Conservation (phyloP, 352 stramenopile species). For the Blastocystis sp. region DNA sequence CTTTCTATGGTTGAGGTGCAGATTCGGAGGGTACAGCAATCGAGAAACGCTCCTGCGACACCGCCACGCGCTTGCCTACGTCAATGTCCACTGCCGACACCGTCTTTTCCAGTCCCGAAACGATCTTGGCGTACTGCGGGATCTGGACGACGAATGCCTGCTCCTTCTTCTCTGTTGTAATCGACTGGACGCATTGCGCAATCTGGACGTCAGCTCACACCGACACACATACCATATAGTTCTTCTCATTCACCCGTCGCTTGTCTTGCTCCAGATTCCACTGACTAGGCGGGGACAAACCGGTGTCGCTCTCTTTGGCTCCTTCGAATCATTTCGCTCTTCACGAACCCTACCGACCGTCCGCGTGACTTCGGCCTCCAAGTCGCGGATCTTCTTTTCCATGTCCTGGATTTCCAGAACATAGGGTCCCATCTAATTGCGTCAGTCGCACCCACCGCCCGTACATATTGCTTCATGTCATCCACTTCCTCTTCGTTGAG, state of each 20-base stretch:
- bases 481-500: slow-evolving; percentile 17
- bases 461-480: slow-evolving; percentile 56
- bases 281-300: slow-evolving; percentile 86
- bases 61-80: slow-evolving; percentile 94
- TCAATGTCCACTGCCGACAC: slow-evolving; percentile 97
- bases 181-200: slow-evolving; percentile 86
- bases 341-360: slow-evolving; percentile 64
- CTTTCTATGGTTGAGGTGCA: slow-evolving; percentile 66
- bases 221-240: slow-evolving; percentile 34
- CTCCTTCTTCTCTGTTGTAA: slow-evolving; percentile 77
- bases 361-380: slow-evolving; percentile 79
- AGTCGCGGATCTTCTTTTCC: slow-evolving; percentile 96
- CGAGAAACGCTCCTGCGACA: slow-evolving; percentile 63
- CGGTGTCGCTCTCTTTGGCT: slow-evolving; percentile 98
- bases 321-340: slow-evolving; percentile 59
- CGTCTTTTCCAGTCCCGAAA: slow-evolving; percentile 91
- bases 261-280: slow-evolving; percentile 99
- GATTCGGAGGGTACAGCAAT: slow-evolving; percentile 16
- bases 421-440: slow-evolving; percentile 74
- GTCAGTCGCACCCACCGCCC: background rate
- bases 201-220: slow-evolving; percentile 67
- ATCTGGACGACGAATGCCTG: slow-evolving; percentile 99
- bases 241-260: slow-evolving; percentile 97
- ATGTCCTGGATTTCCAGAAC: slow-evolving; percentile 85
- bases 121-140: slow-evolving; percentile 99